A percentile compares a stretch with the other conserved stretches of the same genome.
Evolutionary conservation across 1,139 yeast species (phyloP).

Genomic region (Torulaspora pretoriensis): DNA sequence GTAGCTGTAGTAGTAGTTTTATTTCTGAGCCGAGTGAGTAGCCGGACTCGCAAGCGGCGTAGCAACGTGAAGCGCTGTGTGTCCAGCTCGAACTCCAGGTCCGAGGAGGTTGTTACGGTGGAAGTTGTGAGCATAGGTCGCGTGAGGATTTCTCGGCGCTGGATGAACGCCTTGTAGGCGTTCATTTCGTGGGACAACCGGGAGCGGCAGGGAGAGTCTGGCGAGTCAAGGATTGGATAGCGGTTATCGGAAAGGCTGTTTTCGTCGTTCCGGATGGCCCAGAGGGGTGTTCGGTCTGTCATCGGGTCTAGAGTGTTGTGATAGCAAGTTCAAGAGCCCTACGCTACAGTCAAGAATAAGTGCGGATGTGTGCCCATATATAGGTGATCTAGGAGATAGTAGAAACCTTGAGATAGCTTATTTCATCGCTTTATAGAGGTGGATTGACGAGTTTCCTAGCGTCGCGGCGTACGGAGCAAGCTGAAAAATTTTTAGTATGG

Average conservation of each 20-base stretch:
- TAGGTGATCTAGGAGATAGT: not conserved
- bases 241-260: slow-evolving; percentile 4
- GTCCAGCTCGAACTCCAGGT: not conserved
- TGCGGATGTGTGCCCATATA: not conserved
- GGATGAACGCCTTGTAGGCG: slow-evolving; percentile 4
- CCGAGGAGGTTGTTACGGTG: not conserved
- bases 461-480: slow-evolving; percentile 4
- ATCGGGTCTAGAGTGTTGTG: not conserved
- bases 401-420: not conserved
- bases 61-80: not conserved
- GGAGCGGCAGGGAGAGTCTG: slow-evolving; percentile 2
- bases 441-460: not conserved
- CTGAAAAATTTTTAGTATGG: slow-evolving; percentile 4
- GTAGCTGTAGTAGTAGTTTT: not conserved
- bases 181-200: slow-evolving; percentile 4
- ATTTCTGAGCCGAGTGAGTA: not conserved
- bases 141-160: slow-evolving; percentile 3
- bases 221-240: not conserved
- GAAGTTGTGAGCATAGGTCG: not conserved
- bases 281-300: slow-evolving; percentile 1
- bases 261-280: slow-evolving; percentile 10
- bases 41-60: slow-evolving; percentile 1
- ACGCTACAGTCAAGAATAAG: not conserved
- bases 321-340: not conserved
- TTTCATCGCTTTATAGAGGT: not conserved